Evolutionary conservation across 805 yeast species (phyloP), one percentile per base, ranked within the genome.

Genomic region (Schwanniomyces vanrijiae): DNA sequence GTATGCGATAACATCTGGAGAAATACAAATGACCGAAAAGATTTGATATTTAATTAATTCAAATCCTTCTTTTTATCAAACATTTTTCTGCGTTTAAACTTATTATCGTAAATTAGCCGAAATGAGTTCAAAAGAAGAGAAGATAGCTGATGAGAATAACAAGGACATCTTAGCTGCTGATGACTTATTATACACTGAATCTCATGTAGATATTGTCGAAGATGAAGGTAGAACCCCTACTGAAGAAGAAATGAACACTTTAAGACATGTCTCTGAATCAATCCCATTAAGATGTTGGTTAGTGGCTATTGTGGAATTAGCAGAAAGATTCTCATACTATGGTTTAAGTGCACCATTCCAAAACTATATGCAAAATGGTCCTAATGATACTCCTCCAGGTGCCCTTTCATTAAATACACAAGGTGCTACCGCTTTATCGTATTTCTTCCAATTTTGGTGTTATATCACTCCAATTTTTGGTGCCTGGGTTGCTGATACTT

Each of bases 371-470:
- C 88, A 84, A 64, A 70, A 80, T 50, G 61, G 64, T 33, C 73
- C 75, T n/a, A 39, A 55, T 40, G 71, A 65, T 51, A 39, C 48
- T 14, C 75, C 76, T 14, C 52, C 58, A 26, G 87, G 60, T 64
- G 81, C 84, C 9, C 73, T 88, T 50, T 76, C 77, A 41, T 72
- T 84, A 55, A 83, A 84, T 45, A 71, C 78, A 47, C 75, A 75
- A 48, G 80, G 82, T 53, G 89, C 94, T 24, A 82, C 87, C 31
- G 90, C 87, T 26, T 73, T 87, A 51, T 78, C 88, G 14, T 82
- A 86, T 62, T 81, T 86, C 58, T 82, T 86, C 75, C 89, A 85
- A 61, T 88, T 88, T 62, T 84, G 90, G 87, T 84, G 90, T 61
- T 88, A 87, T 64, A 74, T 86, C 40, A 85, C 92, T 38, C 96